Base-by-base conservation (phyloP, 2,329 filamentous ascomycete species). In the Stemphylium lycopersici region DNA sequence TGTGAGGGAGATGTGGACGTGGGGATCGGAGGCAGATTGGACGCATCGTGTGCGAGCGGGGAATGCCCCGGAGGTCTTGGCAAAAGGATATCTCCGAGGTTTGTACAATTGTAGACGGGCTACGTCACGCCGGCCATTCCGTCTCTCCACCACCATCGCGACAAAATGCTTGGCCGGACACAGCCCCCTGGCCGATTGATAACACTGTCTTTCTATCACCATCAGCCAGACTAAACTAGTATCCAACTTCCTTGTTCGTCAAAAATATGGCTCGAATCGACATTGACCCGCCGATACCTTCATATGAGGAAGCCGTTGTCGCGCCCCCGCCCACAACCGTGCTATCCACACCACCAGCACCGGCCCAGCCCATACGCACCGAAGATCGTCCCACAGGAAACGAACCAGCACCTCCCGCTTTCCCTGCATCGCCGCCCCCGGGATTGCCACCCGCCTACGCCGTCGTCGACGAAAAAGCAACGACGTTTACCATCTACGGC, bases 361-460 rank as follows among this genome's bases (percentile, higher is more conserved):
- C 29, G 6, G 29, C 41, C 13, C 44, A 58, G 2, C 41, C 47
- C 33, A 45, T 24, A 29, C 20, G 3, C 24, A 13, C 48, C n/a
- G 41, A 45, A 39, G 31, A 36, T 15, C 18, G 29, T 13, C 33
- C 24, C 13, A 6, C 13, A 26, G 36, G 40, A 4, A 2, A 31
- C 4, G 39, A 18, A 15, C 15, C 26, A 22, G 18, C 46, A 24
- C 22, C 44, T 13, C 10, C 43, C 18, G 24, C n/a, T 13, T 13
- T 33, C 16, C 18, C 32, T 24, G 26, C 31, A 16, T 43, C 13
- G 11, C 33, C 44, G 12, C 43, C 48, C n/a, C 32, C 39, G 26
- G 56, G 59, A 47, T 31, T 57, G 13, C 65, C 65, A 1, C 68
- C 68, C 11, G 55, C 65, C 8, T 70, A 69, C 41, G 58, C 67